A percentile compares a stretch with the other conserved stretches of the same genome.
phyloP scores from a whole-genome alignment of 108 stramenopile species.

The Pseudonitzschia multiseries region DNA sequence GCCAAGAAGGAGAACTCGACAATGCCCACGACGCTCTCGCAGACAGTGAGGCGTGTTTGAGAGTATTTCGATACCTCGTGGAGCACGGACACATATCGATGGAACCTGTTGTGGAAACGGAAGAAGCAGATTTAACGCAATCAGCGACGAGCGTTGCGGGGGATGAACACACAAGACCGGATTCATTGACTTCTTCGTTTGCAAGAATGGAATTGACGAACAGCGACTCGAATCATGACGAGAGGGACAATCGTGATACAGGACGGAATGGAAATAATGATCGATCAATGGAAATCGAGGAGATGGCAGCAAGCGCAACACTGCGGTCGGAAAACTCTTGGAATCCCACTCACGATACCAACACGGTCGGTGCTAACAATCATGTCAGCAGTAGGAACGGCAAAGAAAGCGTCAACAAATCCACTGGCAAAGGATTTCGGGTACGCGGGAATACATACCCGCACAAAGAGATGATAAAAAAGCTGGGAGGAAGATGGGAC shows the following conservation, averaged over 20 bases:
- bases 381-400: not conserved
- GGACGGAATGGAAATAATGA: not conserved
- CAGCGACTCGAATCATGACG: not conserved
- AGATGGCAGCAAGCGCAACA: not conserved
- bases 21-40: slow-evolving; percentile 20
- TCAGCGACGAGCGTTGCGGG: too few species aligned
- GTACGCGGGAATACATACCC: slow-evolving; percentile 10
- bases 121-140: not conserved
- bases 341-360: not conserved
- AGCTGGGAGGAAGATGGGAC: slow-evolving; percentile 10
- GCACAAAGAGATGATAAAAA: slow-evolving; percentile 5
- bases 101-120: not conserved
- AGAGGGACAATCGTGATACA: not conserved
- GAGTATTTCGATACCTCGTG: slow-evolving; percentile 17
- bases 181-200: not conserved
- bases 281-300: slow-evolving; percentile 9
- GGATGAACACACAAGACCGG: too few species aligned
- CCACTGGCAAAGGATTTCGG: not conserved
- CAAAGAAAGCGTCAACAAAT: not conserved
- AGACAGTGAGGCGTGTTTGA: slow-evolving; percentile 21
- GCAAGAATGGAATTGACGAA: not conserved
- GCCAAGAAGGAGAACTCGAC: slow-evolving; percentile 3
- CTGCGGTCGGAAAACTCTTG: not conserved
- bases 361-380: not conserved
- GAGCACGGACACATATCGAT: slow-evolving; percentile 14